Base-by-base conservation (phyloP, 768 basidiomycete species). In the Cyathus striatus region DNA sequence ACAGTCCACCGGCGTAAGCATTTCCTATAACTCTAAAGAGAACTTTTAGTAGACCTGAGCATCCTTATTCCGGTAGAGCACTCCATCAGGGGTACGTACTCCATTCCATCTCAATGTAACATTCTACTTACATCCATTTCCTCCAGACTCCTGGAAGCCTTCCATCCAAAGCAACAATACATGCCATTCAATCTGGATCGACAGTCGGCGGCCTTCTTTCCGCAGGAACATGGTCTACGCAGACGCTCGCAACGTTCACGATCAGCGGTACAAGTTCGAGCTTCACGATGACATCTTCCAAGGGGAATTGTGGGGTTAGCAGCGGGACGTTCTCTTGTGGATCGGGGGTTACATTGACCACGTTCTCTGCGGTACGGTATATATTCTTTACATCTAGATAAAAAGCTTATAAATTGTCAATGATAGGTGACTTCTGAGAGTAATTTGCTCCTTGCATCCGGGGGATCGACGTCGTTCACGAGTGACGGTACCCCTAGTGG, bases 231-330 rank as follows among this genome's bases (percentile, higher is more conserved):
- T 81, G 78, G 78, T 78, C 76, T 6, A 75, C 73, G 7, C 79
- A 81, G 56, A 80, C 78, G 6, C 63, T 73, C 24, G 79, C 78
- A 10, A 80, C 79, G 2, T 75, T 70, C 51, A 73, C 73, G 1
- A 46, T 76, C 22, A 66, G 72, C 6, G 76, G 78, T 23, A 62
- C 68, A 14, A 50, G 66, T 18, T 64, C 65, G 6, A 69, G 72
- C 50, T 80, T 81, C 62, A 80, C 76, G 7, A 65, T 83, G 64
- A 66, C 65, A 20, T 77, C 77, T 18, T 78, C 75, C 9, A 81
- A 81, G 57, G 81, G 81, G 12, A 63, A 56, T 40, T 83, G 79
- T 53, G 75, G 71, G 14, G 69, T 81, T 27, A 67, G 65, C 16
- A 52, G 59, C 36, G 72, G 75, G 5, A 45, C 58, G 25, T 64